Percentiles rank a stretch among this genome's conserved stretches.
These are phyloP conservation scores for Oryza brachyantha DNA, from an alignment of 176 grass and related monocot species.

Conservation along the genomic window DNA sequence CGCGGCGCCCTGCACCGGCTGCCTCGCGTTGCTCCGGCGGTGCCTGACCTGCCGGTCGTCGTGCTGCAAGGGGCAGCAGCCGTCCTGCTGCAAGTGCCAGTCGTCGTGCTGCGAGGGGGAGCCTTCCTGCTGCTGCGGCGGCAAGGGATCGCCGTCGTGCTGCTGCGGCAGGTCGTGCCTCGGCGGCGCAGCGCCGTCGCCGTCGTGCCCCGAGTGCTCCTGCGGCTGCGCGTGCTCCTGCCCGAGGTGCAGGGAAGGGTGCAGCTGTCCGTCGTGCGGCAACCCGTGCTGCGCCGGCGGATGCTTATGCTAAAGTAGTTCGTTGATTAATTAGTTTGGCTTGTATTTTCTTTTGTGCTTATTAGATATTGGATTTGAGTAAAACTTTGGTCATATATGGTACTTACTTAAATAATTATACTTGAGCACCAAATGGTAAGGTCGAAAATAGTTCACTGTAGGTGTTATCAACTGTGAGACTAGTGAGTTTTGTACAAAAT, in stretches of 20 bases:
- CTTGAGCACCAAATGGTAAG: neutral
- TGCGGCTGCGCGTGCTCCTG: slow-evolving; percentile 91
- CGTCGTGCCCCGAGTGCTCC: slow-evolving; percentile 70
- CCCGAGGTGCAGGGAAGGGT: slow-evolving; percentile 42
- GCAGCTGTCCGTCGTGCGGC: slow-evolving; percentile 49
- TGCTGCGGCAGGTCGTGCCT: slow-evolving; percentile 30
- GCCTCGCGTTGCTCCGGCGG: slow-evolving; percentile 3
- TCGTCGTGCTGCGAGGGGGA: slow-evolving; percentile 43
- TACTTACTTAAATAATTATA: slow-evolving; percentile 13
- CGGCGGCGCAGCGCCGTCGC: neutral
- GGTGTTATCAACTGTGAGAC: no score
- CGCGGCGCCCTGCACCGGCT: neutral
- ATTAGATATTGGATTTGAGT: neutral
- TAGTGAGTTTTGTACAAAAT: no score
- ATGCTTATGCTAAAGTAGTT: slow-evolving; percentile 57
- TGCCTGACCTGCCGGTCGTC: slow-evolving; percentile 39
- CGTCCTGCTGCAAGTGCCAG: slow-evolving; percentile 47
- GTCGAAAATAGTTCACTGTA: no score
- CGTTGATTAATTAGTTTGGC: neutral
- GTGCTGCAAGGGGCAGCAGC: slow-evolving; percentile 35
- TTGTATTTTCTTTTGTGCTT: neutral
- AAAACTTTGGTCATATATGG: neutral
- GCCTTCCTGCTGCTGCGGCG: slow-evolving; percentile 10
- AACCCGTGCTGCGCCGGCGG: slow-evolving; percentile 52
- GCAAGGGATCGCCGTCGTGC: slow-evolving; percentile 10